Conservation (phyloP, 495 filamentous ascomycete species). For the Penicillium macrosclerotiorum region DNA sequence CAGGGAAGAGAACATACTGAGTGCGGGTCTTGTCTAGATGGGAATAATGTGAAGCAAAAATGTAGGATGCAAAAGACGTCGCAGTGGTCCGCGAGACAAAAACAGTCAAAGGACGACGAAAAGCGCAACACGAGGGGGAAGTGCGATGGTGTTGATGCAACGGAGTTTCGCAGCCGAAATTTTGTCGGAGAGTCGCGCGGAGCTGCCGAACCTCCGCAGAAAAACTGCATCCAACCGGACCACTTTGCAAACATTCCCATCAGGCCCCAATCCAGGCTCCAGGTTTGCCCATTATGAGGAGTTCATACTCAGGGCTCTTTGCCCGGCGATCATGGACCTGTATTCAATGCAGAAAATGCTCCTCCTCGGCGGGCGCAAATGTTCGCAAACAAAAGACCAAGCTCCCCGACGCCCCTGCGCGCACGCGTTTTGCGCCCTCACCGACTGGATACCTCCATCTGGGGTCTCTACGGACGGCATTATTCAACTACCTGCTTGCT, state of each 20-base stretch:
- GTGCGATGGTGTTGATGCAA: conserved; percentile 14
- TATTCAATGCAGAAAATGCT: conserved; percentile 38
- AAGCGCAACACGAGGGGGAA: conserved; percentile 4
- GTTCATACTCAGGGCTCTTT: conserved; percentile 21
- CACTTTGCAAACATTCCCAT: conserved; percentile 3
- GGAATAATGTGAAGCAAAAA: background rate
- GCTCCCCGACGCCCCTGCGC: conserved; percentile 62
- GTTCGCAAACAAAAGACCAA: conserved; percentile 33
- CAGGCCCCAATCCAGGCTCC: no score
- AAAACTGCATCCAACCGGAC: background rate
- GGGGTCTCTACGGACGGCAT: conserved; percentile 83
- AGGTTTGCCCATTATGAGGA: conserved; percentile 25
- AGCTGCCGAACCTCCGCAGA: conserved; percentile 30
- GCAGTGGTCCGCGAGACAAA: background rate
- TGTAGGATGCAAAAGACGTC: background rate
- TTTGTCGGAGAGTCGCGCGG: conserved; percentile 30
- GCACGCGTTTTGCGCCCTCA: conserved; percentile 93
- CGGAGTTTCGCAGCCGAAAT: conserved; percentile 19
- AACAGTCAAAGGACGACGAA: background rate
- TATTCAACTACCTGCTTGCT: conserved; percentile 90
- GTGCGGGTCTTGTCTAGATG: background rate
- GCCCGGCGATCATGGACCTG: conserved; percentile 43
- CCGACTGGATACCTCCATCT: conserved; percentile 93
- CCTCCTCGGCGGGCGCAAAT: conserved; percentile 28
- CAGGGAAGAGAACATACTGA: conserved; percentile 3